phyloP scores from a whole-genome alignment of 192 early-diverging fungal genomes.

The Coemansia sp. region DNA sequence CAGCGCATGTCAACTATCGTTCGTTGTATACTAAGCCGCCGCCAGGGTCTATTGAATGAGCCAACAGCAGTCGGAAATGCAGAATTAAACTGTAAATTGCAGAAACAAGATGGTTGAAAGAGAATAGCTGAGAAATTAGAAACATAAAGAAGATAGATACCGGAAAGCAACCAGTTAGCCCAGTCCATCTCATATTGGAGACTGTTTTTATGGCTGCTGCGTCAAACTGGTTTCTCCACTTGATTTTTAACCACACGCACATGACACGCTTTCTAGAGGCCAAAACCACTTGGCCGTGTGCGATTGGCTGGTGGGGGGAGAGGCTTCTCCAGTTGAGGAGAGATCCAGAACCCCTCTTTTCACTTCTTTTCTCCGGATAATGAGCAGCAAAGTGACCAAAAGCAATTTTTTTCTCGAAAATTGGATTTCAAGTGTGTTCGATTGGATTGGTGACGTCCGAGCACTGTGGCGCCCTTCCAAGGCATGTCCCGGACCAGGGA shows the following conservation, averaged over 20 bases:
- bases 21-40: neutral
- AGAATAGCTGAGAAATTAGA: neutral
- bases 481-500: no score
- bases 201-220: no score
- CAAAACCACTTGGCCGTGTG: slow-evolving; percentile 22
- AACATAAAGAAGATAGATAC: neutral
- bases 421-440: no score
- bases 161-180: no score
- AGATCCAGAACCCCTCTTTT: no score
- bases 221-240: neutral
- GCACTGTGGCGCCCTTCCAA: no score
- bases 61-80: neutral
- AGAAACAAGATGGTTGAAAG: neutral
- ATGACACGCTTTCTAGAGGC: neutral
- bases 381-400: no score
- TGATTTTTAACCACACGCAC: neutral
- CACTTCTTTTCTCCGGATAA: no score
- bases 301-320: slow-evolving; percentile 25
- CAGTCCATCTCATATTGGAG: no score
- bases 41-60: neutral
- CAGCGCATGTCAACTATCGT: slow-evolving; percentile 27
- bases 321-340: no score
- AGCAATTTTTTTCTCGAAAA: no score
- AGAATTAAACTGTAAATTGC: slow-evolving; percentile 3
- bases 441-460: no score